phyloP scores from a whole-genome alignment of 495 filamentous ascomycete genomes.

The Penicillium fimorum region DNA sequence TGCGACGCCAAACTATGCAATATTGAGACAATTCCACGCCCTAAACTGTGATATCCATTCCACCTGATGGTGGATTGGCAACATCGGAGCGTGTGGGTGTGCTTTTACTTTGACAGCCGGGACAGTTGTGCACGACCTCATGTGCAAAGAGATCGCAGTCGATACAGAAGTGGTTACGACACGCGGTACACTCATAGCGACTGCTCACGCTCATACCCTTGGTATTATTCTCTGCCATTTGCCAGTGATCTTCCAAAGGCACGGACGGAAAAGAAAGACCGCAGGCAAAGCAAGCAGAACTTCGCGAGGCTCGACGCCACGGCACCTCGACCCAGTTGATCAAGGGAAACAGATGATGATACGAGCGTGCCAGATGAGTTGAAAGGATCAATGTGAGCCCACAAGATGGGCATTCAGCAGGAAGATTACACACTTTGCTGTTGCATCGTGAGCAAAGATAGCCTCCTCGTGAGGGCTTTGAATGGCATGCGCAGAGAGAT shows the following conservation, averaged over 20 bases:
- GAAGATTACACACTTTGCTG: slow-evolving; percentile 85
- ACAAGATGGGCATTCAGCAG: slow-evolving; percentile 88
- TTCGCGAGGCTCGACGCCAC: slow-evolving; percentile 65
- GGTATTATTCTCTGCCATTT: slow-evolving; percentile 31
- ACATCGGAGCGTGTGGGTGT: not conserved
- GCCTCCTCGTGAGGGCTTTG: slow-evolving; percentile 76
- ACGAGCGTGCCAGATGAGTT: slow-evolving; percentile 92
- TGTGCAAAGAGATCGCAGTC: slow-evolving; percentile 96
- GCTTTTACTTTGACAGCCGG: slow-evolving; percentile 75
- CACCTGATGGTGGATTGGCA: slow-evolving; percentile 10
- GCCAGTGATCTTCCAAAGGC: slow-evolving; percentile 42
- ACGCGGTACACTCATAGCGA: slow-evolving; percentile 83
- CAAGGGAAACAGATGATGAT: slow-evolving; percentile 94
- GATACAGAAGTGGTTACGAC: slow-evolving; percentile 89
- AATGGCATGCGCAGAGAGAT: slow-evolving; percentile 90
- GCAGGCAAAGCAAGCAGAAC: slow-evolving; percentile 49
- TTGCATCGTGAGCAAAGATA: slow-evolving; percentile 89
- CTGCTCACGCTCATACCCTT: slow-evolving; percentile 79
- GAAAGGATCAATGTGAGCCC: slow-evolving; percentile 90
- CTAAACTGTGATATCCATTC: slow-evolving; percentile 38
- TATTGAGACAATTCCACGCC: slow-evolving; percentile 9
- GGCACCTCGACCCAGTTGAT: slow-evolving; percentile 86
- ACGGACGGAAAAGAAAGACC: slow-evolving; percentile 52
- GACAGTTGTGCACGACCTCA: slow-evolving; percentile 91
- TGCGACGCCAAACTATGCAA: slow-evolving; percentile 22